phyloP scores from a whole-genome alignment of 2,329 filamentous ascomycete species.

The Paecilomyces sp. region DNA sequence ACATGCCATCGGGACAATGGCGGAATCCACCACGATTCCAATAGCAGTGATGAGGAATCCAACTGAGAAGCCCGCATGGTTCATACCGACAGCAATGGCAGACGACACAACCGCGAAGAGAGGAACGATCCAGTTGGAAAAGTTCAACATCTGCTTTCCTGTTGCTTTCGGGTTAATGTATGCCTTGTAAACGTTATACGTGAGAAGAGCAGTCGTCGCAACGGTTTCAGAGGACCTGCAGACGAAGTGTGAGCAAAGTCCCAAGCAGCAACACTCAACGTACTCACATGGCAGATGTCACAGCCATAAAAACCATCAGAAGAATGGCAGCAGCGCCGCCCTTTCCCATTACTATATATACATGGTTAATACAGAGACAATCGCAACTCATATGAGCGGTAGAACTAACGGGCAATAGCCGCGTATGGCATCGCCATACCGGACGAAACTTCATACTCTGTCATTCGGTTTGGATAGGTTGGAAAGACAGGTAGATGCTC shows the following conservation, averaged over 20 bases:
- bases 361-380: neutral
- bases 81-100: slow-evolving; percentile 5
- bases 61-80: slow-evolving; percentile 19
- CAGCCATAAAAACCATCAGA: slow-evolving; percentile 37
- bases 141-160: slow-evolving; percentile 12
- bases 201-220: slow-evolving; percentile 6
- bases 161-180: slow-evolving; percentile 19
- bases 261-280: neutral
- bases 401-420: slow-evolving; percentile 10
- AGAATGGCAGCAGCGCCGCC: slow-evolving; percentile 16
- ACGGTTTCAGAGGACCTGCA: slow-evolving; percentile 1
- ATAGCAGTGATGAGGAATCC: slow-evolving; percentile 12
- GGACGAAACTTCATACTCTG: slow-evolving; percentile 8
- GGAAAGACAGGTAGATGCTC: slow-evolving; percentile 7
- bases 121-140: slow-evolving; percentile 14
- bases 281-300: slow-evolving; percentile 25
- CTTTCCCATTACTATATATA: slow-evolving; percentile 13
- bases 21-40: slow-evolving; percentile 15
- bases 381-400: neutral
- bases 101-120: slow-evolving; percentile 21
- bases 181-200: slow-evolving; percentile 22
- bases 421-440: slow-evolving; percentile 21
- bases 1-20: slow-evolving; percentile 20
- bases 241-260: slow-evolving; percentile 5
- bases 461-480: slow-evolving; percentile 12